phyloP scores from a whole-genome alignment of 192 early-diverging fungal genomes.

The Coemansia sp. region DNA sequence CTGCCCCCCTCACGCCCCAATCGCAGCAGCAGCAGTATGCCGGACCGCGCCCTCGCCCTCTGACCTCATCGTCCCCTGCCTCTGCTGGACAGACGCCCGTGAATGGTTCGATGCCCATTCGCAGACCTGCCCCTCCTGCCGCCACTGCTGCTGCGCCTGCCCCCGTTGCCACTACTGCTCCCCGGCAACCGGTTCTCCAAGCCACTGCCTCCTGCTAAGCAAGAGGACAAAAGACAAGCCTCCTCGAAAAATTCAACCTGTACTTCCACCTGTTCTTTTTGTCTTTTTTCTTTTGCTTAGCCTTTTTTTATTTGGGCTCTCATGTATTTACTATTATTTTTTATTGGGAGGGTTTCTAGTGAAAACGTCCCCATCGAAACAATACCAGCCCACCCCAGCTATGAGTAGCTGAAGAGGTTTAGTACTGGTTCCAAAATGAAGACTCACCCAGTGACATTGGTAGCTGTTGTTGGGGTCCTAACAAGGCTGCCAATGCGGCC shows the following conservation, averaged over 20 bases:
- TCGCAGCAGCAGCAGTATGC: not conserved
- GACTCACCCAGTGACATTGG: no score
- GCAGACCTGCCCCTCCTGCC: not conserved
- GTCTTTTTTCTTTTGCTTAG: constrained; percentile 1
- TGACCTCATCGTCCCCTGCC: constrained; percentile 2
- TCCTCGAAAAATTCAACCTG: constrained; percentile 6
- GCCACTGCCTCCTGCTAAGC: constrained; percentile 16
- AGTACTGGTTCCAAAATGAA: no score
- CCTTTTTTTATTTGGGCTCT: not conserved
- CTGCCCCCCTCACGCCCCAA: not conserved
- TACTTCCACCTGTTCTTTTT: constrained; percentile 10
- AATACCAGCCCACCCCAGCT: no score
- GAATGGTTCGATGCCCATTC: not conserved
- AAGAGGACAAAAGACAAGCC: not conserved
- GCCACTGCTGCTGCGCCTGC: not conserved
- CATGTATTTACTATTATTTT: not conserved
- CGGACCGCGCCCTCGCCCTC: constrained; percentile 1
- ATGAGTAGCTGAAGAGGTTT: no score
- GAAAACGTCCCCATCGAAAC: no score
- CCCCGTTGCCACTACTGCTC: not conserved
- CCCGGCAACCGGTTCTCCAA: constrained; percentile 6
- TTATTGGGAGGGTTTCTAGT: no score
- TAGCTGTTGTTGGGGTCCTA: no score
- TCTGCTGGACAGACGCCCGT: constrained; percentile 3
- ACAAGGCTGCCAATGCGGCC: no score